Percentiles rank a stretch among this genome's conserved stretches.
Conservation (phyloP, 2,329 filamentous ascomycete species). For the Colletotrichum cereale region DNA sequence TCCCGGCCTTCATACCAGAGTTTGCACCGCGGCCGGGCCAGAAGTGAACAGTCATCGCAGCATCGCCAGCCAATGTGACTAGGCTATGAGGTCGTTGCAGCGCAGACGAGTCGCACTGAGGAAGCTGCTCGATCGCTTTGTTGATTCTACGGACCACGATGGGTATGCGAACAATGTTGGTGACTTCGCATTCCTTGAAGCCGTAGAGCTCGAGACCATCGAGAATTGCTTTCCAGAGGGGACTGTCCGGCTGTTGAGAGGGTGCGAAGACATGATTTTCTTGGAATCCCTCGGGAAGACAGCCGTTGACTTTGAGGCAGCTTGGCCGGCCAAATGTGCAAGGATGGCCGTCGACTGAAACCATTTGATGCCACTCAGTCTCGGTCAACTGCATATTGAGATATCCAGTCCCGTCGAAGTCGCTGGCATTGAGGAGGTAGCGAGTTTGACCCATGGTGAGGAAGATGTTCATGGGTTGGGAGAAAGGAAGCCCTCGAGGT, state of each 20-base stretch:
- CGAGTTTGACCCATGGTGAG: constrained; percentile 52
- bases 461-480: constrained; percentile 52
- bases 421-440: constrained; percentile 52
- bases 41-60: constrained; percentile 53
- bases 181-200: constrained; percentile 51
- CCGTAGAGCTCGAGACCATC: constrained; percentile 52
- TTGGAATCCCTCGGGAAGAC: constrained; percentile 47
- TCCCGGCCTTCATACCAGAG: constrained; percentile 52
- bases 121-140: constrained; percentile 48
- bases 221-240: constrained; percentile 50
- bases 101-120: constrained; percentile 43
- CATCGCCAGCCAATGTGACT: constrained; percentile 51
- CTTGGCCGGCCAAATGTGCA: constrained; percentile 50
- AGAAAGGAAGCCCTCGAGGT: constrained; percentile 49
- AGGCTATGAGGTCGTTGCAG: constrained; percentile 48
- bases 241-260: constrained; percentile 46
- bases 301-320: constrained; percentile 46
- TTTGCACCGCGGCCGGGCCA: constrained; percentile 53
- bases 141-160: constrained; percentile 51
- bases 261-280: constrained; percentile 49
- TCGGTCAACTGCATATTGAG: constrained; percentile 53
- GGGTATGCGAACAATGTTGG: constrained; percentile 52
- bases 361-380: constrained; percentile 51
- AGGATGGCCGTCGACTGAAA: constrained; percentile 47
- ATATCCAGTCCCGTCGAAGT: constrained; percentile 50